Percentiles rank a stretch among this genome's conserved stretches.
phyloP scores from a whole-genome alignment of 306 rosid genomes.

The Corylus heterophylla region DNA sequence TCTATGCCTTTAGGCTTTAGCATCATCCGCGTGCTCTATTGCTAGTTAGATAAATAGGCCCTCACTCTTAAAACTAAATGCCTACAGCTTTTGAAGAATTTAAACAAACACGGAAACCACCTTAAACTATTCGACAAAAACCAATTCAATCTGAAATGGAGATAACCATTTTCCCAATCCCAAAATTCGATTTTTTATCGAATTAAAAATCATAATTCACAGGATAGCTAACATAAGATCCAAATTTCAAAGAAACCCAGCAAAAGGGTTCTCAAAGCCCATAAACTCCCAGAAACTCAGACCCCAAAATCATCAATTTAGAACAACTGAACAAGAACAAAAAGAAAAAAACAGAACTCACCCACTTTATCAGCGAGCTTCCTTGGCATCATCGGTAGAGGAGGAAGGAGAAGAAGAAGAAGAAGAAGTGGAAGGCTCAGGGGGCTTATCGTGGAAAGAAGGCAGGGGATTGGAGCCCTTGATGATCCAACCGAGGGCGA shows the following conservation, averaged over 20 bases:
- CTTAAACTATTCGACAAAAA: no score
- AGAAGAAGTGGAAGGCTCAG: conserved; percentile 34
- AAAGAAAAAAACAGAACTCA: conserved; percentile 9
- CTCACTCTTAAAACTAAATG: background rate
- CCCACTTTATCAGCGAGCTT: conserved; percentile 22
- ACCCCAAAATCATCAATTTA: conserved; percentile 2
- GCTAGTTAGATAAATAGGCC: background rate
- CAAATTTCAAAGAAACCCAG: background rate
- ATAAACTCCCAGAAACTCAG: background rate
- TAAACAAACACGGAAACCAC: background rate
- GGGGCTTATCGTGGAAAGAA: conserved; percentile 37
- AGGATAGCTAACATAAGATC: background rate
- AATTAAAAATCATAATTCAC: background rate
- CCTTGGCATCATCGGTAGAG: conserved; percentile 14
- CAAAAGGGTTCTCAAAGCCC: background rate
- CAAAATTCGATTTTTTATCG: background rate
- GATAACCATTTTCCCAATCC: background rate
- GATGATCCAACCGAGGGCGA: conserved; percentile 90
- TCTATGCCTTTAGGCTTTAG: background rate
- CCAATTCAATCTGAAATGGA: background rate
- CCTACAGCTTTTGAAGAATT: background rate
- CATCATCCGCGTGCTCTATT: background rate
- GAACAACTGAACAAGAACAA: background rate
- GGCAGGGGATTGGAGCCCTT: conserved; percentile 89
- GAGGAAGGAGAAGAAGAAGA: conserved; percentile 13